A percentile compares a stretch with the other conserved stretches of the same genome.
Evolutionary conservation across 164 flowering plant species (phyloP).

Genomic region (Dillenia turbinata): DNA sequence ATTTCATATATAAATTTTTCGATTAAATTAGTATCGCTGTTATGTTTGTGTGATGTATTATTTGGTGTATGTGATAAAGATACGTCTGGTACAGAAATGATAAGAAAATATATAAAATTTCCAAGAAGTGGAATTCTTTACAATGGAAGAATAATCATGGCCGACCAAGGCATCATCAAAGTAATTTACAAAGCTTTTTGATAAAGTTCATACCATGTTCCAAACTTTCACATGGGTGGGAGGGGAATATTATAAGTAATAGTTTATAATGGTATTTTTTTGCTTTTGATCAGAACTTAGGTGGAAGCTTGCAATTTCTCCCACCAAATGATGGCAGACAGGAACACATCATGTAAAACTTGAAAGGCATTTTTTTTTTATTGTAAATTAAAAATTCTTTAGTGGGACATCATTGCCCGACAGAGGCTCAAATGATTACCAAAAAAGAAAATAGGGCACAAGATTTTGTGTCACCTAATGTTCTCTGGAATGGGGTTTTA

Average conservation of each 20-base stretch:
- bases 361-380: conserved; percentile 7
- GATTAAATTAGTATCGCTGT: no score
- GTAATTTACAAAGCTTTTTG: conserved; percentile 14
- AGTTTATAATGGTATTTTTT: conserved; percentile 3
- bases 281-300: conserved; percentile 12
- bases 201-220: background rate
- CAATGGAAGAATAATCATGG: conserved; percentile 21
- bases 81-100: no score
- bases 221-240: conserved; percentile 5
- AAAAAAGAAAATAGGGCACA: conserved; percentile 16
- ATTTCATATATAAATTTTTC: no score
- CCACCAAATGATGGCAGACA: conserved; percentile 46
- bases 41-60: no score
- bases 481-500: conserved; percentile 18
- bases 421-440: conserved; percentile 14
- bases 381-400: conserved; percentile 1
- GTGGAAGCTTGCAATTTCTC: conserved; percentile 35
- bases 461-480: conserved; percentile 42
- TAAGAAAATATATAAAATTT: no score
- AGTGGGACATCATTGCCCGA: conserved; percentile 31
- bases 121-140: no score
- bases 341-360: conserved; percentile 37
- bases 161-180: conserved; percentile 37
- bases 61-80: no score
- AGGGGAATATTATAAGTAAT: no score